Percentiles rank a stretch among this genome's conserved stretches.
Evolutionary conservation across 192 early-diverging fungal species (phyloP).

Genomic region (Coemansia sp.): DNA sequence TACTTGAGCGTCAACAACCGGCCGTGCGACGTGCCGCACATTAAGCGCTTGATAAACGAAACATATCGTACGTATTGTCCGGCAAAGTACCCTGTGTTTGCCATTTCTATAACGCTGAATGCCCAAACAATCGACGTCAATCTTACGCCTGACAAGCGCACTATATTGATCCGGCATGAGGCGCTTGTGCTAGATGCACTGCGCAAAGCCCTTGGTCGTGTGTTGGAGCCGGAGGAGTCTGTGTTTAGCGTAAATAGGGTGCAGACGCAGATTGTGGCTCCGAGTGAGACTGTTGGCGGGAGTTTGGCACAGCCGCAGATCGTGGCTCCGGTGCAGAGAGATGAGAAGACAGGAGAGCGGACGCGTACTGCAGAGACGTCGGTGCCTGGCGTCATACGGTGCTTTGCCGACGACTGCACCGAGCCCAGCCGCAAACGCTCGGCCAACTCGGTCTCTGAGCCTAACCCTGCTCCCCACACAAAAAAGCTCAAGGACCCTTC

Average conservation of each 20-base stretch:
- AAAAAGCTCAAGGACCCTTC: too few species aligned
- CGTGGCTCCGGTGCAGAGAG: not conserved
- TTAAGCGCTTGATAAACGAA: constrained; percentile 77
- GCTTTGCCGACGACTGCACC: constrained; percentile 6
- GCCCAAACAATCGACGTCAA: constrained; percentile 77
- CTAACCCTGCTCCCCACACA: not conserved
- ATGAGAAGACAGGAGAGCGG: not conserved
- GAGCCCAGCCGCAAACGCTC: not conserved
- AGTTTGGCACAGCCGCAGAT: not conserved
- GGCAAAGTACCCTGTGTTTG: constrained; percentile 76
- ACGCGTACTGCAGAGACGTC: constrained; percentile 4
- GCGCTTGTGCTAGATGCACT: constrained; percentile 13
- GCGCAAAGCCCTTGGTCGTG: constrained; percentile 11
- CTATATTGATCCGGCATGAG: constrained; percentile 83
- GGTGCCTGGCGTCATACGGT: constrained; percentile 26
- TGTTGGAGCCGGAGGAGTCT: constrained; percentile 21
- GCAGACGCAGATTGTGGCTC: constrained; percentile 13
- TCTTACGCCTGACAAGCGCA: constrained; percentile 93
- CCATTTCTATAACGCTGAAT: constrained; percentile 61
- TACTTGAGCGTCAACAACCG: constrained; percentile 88
- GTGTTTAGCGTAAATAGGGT: constrained; percentile 18
- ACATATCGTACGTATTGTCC: constrained; percentile 67
- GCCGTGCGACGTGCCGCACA: constrained; percentile 81
- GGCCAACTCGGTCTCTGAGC: not conserved
- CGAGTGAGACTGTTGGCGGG: not conserved